Conservation (phyloP, 2,329 filamentous ascomycete genomes). For the Zelopaecilomyces penicillatus region DNA sequence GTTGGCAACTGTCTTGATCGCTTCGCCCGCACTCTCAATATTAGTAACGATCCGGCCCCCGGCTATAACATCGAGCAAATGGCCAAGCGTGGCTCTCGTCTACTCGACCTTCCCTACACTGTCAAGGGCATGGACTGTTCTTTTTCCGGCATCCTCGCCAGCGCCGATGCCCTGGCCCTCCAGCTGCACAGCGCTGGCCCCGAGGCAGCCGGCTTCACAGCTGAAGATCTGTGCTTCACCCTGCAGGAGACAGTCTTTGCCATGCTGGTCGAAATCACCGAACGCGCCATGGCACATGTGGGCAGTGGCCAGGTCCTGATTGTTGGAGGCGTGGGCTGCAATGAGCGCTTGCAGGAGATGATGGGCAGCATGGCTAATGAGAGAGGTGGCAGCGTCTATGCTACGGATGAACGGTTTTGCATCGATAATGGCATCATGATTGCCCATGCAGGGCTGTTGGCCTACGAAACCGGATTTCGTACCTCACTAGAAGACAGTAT, state of each 20-base stretch:
- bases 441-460: conserved; percentile 84
- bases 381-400: conserved; percentile 81
- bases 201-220: conserved; percentile 55
- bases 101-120: conserved; percentile 86
- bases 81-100: conserved; percentile 60
- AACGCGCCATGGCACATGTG: conserved; percentile 96
- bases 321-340: conserved; percentile 92
- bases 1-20: conserved; percentile 96
- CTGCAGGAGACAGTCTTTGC: conserved; percentile 93
- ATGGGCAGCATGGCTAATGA: conserved; percentile 94
- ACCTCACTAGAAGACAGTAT: conserved; percentile 74
- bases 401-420: conserved; percentile 94
- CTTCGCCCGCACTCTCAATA: conserved; percentile 83
- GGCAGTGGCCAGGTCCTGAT: conserved; percentile 85
- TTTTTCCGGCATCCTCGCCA: conserved; percentile 84
- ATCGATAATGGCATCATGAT: conserved; percentile 99
- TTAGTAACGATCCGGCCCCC: conserved; percentile 91
- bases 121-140: conserved; percentile 99
- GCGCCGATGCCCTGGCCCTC: conserved; percentile 70
- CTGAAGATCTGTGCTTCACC: conserved; percentile 83
- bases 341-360: conserved; percentile 92
- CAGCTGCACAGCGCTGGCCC: conserved; percentile 46
- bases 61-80: conserved; percentile 98
- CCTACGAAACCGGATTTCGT: conserved; percentile 70
- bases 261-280: conserved; percentile 97